phyloP scores from a whole-genome alignment of 768 basidiomycete genomes.

The Leccinum truebloodii region DNA sequence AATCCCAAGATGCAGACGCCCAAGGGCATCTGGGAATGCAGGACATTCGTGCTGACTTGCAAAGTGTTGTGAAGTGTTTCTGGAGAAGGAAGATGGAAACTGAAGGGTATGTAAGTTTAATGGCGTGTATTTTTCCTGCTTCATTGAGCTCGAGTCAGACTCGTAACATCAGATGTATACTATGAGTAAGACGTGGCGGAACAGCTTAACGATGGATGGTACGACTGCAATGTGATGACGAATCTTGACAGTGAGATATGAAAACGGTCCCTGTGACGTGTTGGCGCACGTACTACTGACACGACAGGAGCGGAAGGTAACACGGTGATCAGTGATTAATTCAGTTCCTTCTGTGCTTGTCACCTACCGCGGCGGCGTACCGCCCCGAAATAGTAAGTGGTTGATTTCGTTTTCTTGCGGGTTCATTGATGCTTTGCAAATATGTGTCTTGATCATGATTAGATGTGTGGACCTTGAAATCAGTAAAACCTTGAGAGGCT shows the following conservation, averaged over 20 bases:
- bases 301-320: neutral
- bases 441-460: neutral
- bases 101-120: neutral
- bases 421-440: neutral
- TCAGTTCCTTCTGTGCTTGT: neutral
- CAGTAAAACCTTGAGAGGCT: neutral
- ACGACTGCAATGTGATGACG: neutral
- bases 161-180: neutral
- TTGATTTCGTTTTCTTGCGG: neutral
- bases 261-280: neutral
- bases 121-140: neutral
- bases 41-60: conserved; percentile 25
- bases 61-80: neutral
- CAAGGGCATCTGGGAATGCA: conserved; percentile 19
- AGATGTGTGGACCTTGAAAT: neutral
- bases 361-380: no score
- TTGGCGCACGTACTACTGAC: neutral
- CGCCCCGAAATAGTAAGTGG: no score
- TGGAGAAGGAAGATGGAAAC: neutral
- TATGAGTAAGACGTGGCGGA: no score
- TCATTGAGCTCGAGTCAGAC: neutral
- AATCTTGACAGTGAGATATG: neutral
- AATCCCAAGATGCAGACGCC: neutral
- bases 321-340: neutral
- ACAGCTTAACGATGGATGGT: neutral